Evolutionary conservation across 495 filamentous ascomycete species (phyloP).

Genomic region (Coniosporium apollinis): DNA sequence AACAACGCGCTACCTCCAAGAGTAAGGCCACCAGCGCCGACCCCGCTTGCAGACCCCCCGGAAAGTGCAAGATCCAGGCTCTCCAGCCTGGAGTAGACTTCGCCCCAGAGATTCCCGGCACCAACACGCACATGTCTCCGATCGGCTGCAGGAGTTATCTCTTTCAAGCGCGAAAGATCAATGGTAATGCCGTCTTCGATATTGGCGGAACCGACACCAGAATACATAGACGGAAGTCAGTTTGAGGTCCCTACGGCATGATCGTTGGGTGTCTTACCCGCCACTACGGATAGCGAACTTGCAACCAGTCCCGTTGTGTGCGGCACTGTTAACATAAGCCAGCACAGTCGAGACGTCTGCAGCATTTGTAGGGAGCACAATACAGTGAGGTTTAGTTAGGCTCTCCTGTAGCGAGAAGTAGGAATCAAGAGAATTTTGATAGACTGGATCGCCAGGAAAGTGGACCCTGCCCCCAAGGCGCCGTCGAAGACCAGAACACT

Average conservation of each 20-base stretch:
- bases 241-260: no score
- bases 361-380: neutral
- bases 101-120: constrained; percentile 5
- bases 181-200: constrained; percentile 8
- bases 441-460: neutral
- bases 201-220: constrained; percentile 5
- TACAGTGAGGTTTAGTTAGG: neutral
- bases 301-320: neutral
- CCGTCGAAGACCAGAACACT: no score
- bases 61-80: constrained; percentile 28
- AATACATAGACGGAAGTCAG: no score
- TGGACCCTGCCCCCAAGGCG: no score
- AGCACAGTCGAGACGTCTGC: neutral
- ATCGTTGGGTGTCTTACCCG: neutral
- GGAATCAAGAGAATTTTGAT: neutral
- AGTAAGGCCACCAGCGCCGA: constrained; percentile 27
- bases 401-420: neutral
- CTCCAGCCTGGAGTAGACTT: constrained; percentile 32
- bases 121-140: neutral
- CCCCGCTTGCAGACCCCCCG: constrained; percentile 31
- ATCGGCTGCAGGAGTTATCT: neutral
- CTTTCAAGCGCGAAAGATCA: constrained; percentile 2
- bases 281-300: neutral
- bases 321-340: neutral
- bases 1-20: constrained; percentile 21